Base-by-base conservation (phyloP, 495 filamentous ascomycete genomes). In the Tetracladium setigerum region DNA sequence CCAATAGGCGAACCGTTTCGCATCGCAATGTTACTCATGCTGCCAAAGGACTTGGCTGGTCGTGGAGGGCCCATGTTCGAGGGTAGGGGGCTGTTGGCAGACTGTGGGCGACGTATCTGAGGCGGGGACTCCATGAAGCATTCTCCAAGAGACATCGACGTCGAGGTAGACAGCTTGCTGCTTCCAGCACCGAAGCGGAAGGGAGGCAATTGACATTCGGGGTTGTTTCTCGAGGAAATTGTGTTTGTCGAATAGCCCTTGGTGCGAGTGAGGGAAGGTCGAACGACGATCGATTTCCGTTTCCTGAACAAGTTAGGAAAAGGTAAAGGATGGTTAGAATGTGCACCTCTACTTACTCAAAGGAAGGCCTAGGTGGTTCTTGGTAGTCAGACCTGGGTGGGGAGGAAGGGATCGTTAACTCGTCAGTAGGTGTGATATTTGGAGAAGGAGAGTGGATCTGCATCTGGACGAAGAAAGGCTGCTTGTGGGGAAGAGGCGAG, bases 401-500 rank as follows among this genome's bases (percentile, higher is more conserved):
- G 30, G 67, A 70, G 8, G 68, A 60, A 5, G 58, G 50, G 53
- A 77, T 56, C 55, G 68, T 61, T 17, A 64, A 61, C 6, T 74
- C 70, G 4, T 50, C 35, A 24, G 16, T 67, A 63, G 67, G 31
- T 1, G 65, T 71, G 31, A 49, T 63, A 24, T 71, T 67, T 0
- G 84, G 81, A 1, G 78, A 82, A 2, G 88, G 85, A 0, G 86
- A 88, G 30, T 73, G 67, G 18, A 84, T 62, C 47, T 84, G 79
- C 19, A 87, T 64, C 49, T 83, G 72, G 5, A 70, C 67, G 31
- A 67, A 62, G 57, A 82, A 88, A 9, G 86, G 73, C 17, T 77
- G 73, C 68, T 96, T 98, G 64, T 95, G 91, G 11, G 90, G 92
- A 33, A 97, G 66, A 11, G 92, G 92, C 16, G 90, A 95, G 67